Conservation (phyloP, 768 basidiomycete species). For the Leccinellum luteum region DNA sequence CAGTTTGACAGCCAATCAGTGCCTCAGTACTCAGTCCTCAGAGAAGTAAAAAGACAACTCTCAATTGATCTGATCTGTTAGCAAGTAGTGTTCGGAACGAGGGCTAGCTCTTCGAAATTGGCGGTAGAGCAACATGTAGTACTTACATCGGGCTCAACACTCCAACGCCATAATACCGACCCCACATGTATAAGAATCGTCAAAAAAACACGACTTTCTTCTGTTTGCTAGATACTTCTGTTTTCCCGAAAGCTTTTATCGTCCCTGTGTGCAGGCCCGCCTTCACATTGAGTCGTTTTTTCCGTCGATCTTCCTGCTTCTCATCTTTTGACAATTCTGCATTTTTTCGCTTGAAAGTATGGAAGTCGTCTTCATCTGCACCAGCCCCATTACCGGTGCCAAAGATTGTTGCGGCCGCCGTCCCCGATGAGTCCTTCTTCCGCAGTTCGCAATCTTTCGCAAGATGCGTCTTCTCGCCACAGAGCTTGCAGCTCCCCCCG, state of each 20-base stretch:
- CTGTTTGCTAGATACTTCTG: slow-evolving; percentile 19
- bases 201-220: slow-evolving; percentile 53
- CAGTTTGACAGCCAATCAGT: not conserved
- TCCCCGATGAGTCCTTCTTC: slow-evolving; percentile 47
- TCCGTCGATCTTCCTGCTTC: slow-evolving; percentile 44
- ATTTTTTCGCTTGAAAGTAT: slow-evolving; percentile 65
- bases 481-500: slow-evolving; percentile 88
- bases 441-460: slow-evolving; percentile 78
- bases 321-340: slow-evolving; percentile 61
- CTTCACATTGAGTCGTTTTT: slow-evolving; percentile 41
- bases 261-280: slow-evolving; percentile 42
- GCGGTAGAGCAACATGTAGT: not conserved
- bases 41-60: not conserved
- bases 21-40: not conserved
- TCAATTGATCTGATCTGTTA: not conserved
- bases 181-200: slow-evolving; percentile 1
- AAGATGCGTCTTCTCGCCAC: slow-evolving; percentile 80
- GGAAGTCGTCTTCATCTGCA: slow-evolving; percentile 96
- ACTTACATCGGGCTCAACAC: not conserved
- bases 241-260: slow-evolving; percentile 2
- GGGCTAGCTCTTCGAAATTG: not conserved
- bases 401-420: slow-evolving; percentile 18
- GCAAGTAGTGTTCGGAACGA: not conserved
- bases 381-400: slow-evolving; percentile 52
- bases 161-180: not conserved